Percentiles rank a stretch among this genome's conserved stretches.
Evolutionary conservation across 2,329 filamentous ascomycete species (phyloP).

Genomic region (Fusarium temperatum): DNA sequence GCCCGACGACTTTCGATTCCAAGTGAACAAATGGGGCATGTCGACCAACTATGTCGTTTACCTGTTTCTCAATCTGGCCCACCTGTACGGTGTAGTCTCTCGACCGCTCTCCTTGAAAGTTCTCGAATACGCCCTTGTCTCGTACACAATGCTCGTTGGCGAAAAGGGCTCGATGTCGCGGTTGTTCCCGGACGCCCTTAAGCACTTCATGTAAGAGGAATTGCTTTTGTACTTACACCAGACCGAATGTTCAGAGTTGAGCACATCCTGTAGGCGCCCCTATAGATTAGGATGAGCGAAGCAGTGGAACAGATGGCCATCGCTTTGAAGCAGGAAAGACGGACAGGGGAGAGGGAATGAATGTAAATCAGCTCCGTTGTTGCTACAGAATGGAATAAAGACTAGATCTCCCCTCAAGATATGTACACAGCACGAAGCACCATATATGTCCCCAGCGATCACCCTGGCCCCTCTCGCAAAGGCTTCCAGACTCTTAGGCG

Average conservation of each 20-base stretch:
- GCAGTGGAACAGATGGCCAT: neutral
- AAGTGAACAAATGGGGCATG: constrained; percentile 7
- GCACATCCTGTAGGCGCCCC: too few species aligned
- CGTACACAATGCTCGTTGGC: constrained; percentile 2
- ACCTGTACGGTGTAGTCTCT: neutral
- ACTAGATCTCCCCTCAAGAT: too few species aligned
- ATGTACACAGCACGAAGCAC: too few species aligned
- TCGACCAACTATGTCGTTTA: neutral
- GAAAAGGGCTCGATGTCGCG: neutral
- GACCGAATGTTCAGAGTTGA: neutral
- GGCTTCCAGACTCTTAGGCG: neutral
- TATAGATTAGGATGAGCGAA: too few species aligned
- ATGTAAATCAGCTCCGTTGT: neutral
- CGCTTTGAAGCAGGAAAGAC: too few species aligned
- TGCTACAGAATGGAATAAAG: neutral
- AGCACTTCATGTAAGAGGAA: neutral
- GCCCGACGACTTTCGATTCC: neutral
- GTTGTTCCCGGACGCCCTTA: neutral
- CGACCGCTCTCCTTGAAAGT: neutral
- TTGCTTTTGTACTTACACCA: too few species aligned
- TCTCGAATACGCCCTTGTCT: neutral
- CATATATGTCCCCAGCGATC: neutral
- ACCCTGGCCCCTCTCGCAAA: neutral
- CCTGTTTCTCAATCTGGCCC: neutral
- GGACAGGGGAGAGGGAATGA: neutral